phyloP scores from a whole-genome alignment of 345 rosid species.

The Cardiospermum halicacabum region DNA sequence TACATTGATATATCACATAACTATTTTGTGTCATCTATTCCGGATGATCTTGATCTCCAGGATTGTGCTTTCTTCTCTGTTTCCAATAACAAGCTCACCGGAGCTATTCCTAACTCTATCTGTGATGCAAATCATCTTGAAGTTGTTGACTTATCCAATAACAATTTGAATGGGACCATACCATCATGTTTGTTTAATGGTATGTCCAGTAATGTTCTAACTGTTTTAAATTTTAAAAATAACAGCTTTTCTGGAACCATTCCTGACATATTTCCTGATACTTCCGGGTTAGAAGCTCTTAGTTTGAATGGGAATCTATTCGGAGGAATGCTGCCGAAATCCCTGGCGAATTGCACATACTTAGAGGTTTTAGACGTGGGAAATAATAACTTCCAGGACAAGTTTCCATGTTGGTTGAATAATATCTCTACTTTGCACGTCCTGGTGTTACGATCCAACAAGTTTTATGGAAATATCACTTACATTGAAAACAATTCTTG shows the following conservation, averaged over 20 bases:
- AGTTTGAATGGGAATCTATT: constrained; percentile 29
- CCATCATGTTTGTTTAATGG: constrained; percentile 25
- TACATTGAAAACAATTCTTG: constrained; percentile 10
- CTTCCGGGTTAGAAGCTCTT: constrained; percentile 13
- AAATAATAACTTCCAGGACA: constrained; percentile 28
- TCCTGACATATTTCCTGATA: constrained; percentile 10
- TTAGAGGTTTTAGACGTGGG: constrained; percentile 36
- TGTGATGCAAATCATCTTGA: constrained; percentile 18
- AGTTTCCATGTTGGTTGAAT: constrained; percentile 33
- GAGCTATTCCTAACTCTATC: constrained; percentile 31
- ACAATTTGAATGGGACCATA: constrained; percentile 26
- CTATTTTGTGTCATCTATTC: constrained; percentile 15
- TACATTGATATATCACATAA: constrained; percentile 32
- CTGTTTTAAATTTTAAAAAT: too few relatives aligned
- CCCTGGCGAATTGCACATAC: constrained; percentile 20
- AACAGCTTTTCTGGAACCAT: too few relatives aligned
- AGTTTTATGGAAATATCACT: constrained; percentile 7
- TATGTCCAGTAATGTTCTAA: too few relatives aligned
- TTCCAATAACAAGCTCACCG: constrained; percentile 24
- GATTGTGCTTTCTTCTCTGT: constrained; percentile 22
- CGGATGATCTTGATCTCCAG: constrained; percentile 10
- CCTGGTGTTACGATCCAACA: constrained; percentile 30
- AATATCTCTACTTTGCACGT: constrained; percentile 23
- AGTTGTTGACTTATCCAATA: constrained; percentile 38
- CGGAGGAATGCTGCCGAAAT: constrained; percentile 28